Base-by-base conservation (phyloP, 2,329 filamentous ascomycete genomes). In the Venturia aucupariae region DNA sequence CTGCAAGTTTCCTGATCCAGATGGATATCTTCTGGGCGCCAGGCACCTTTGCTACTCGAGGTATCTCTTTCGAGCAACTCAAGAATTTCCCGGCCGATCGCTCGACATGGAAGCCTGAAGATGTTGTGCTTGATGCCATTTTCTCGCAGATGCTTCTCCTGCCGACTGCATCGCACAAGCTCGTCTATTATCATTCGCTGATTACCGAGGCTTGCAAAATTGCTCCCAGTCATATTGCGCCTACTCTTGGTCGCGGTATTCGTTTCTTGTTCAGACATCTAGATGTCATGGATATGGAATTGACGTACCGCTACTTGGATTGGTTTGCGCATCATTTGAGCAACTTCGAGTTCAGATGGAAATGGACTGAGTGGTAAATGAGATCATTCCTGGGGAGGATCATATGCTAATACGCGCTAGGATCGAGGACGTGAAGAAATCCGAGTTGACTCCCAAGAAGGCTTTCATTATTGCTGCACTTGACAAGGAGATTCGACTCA, bases 271-370 rank as follows among this genome's bases (percentile, higher is more conserved):
- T 96, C 79, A 86, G 90, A 67, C 92, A 89, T 73, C 80, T 90
- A 11, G 87, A 91, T 66, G 84, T 83, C 2, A 86, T 97, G 80
- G 94, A 99, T 72, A 80, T 97, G 60, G 92, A 97, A 76, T 79
- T 99, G 54, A 84, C 81, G 64, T 89, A 92, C 71, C 86, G 94
- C 32, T 97, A 97, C 77, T 81, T 96, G 73, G 93, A 97, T 74
- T 99, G 94, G 94, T 99, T 99, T 73, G 85, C 93, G 22, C 94
- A 99, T 75, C 94, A 99, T 78, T 79, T 99, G 69, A 97, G 92
- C 78, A 99, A 99, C 78, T 99, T 99, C 73, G 94, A 96, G 63
- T 99, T 97, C 74, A 94, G 94, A 11, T 99, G 94, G 94, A 97
- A 97, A 77, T 99, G 94, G 94, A 88, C 89, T 19, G 94, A 99